phyloP scores from a whole-genome alignment of 441 rosid species.

The Adansonia rubrostipa region DNA sequence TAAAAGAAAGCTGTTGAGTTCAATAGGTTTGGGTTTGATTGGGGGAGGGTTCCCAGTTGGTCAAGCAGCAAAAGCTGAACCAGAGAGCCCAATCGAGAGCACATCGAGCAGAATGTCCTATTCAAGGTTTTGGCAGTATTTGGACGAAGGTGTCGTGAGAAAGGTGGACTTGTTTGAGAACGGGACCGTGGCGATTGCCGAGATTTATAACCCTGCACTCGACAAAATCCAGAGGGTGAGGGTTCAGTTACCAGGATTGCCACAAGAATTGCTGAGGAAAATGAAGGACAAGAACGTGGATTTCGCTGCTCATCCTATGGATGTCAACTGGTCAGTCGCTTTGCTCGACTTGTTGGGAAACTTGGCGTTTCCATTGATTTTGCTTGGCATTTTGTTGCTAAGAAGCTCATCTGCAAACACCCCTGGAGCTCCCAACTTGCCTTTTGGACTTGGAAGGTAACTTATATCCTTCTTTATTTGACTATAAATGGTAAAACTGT shows the following conservation, averaged over 20 bases:
- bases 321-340: constrained; percentile 50
- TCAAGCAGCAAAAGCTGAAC: constrained; percentile 55
- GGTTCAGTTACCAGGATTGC: constrained; percentile 71
- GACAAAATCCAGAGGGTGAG: constrained; percentile 66
- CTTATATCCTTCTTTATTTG: neutral
- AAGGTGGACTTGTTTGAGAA: constrained; percentile 77
- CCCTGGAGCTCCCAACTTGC: constrained; percentile 67
- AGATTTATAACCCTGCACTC: constrained; percentile 55
- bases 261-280: constrained; percentile 58
- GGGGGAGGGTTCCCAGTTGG: constrained; percentile 36
- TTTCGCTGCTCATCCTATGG: constrained; percentile 68
- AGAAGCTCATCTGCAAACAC: constrained; percentile 44
- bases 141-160: constrained; percentile 60
- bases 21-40: constrained; percentile 47
- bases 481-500: neutral
- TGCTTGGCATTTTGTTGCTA: constrained; percentile 57
- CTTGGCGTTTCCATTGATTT: constrained; percentile 63
- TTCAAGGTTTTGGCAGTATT: constrained; percentile 64
- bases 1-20: constrained; percentile 52
- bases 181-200: constrained; percentile 68
- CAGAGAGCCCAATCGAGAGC: constrained; percentile 54
- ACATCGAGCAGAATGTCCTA: constrained; percentile 65
- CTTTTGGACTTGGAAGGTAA: constrained; percentile 86
- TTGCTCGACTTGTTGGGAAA: constrained; percentile 60
- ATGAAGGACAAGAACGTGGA: constrained; percentile 70